Percentiles rank a stretch among this genome's conserved stretches.
Conservation (phyloP, 2,329 filamentous ascomycete species). For the Aspergillus sp. region DNA sequence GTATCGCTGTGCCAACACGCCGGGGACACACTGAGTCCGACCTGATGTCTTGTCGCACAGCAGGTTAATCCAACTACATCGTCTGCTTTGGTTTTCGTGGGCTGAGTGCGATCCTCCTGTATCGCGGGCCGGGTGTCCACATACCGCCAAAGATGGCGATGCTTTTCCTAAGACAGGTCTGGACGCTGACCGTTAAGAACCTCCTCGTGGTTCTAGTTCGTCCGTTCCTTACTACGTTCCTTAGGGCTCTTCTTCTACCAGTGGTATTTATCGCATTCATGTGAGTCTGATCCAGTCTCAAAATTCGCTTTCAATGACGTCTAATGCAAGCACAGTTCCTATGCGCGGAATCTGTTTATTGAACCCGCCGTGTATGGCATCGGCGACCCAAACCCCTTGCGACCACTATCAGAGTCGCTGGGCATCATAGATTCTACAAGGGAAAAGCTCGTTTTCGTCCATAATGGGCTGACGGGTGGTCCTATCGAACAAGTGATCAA, state of each 20-base stretch:
- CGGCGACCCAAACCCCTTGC: slow-evolving; percentile 59
- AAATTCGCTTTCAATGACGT: slow-evolving; percentile 10
- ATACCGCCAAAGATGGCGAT: slow-evolving; percentile 16
- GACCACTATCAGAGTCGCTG: slow-evolving; percentile 64
- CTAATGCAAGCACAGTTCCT: slow-evolving; percentile 45
- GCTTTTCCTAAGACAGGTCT: slow-evolving; percentile 50
- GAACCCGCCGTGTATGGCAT: slow-evolving; percentile 75
- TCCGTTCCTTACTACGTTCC: slow-evolving; percentile 52
- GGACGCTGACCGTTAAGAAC: slow-evolving; percentile 58
- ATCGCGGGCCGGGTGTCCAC: neutral
- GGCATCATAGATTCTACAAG: slow-evolving; percentile 56
- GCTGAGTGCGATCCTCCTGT: neutral
- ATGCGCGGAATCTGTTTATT: slow-evolving; percentile 79
- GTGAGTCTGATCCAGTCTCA: slow-evolving; percentile 16
- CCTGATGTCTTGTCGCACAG: neutral
- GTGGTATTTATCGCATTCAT: slow-evolving; percentile 52
- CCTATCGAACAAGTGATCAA: slow-evolving; percentile 71
- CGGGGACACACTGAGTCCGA: neutral
- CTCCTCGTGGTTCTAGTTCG: slow-evolving; percentile 54
- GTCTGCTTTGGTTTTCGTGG: neutral
- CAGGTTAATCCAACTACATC: neutral
- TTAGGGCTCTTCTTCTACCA: slow-evolving; percentile 56
- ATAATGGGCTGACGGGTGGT: slow-evolving; percentile 67
- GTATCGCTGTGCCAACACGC: neutral
- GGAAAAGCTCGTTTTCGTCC: slow-evolving; percentile 72